These are phyloP conservation scores for Backusella macrospora DNA, from an alignment of 192 early-diverging fungal species.

Conservation along the genomic window DNA sequence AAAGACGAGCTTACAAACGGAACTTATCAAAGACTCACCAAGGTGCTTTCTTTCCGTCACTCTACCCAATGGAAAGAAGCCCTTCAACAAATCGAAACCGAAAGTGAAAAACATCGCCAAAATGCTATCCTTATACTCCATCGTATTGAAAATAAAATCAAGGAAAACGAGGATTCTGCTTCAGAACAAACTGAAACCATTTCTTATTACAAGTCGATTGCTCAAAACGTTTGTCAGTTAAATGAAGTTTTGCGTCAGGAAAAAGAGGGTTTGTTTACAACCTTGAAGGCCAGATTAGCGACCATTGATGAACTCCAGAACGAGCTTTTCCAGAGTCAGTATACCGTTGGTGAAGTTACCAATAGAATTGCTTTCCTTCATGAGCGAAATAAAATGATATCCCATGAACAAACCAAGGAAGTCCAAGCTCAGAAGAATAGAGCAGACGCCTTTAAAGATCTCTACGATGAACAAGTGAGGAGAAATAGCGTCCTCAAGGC, in stretches of 20 bases:
- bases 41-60: background rate
- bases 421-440: background rate
- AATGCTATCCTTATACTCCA: background rate
- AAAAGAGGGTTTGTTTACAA: background rate
- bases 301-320: conserved; percentile 1
- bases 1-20: background rate
- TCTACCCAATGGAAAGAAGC: background rate
- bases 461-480: background rate
- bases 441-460: background rate
- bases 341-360: background rate
- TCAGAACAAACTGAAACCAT: background rate
- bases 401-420: background rate
- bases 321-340: background rate
- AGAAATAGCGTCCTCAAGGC: background rate
- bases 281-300: background rate
- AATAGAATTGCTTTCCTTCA: background rate
- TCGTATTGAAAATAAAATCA: background rate
- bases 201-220: background rate
- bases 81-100: background rate
- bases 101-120: background rate
- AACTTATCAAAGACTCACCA: background rate
- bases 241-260: background rate
- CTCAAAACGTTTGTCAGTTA: background rate
- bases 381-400: background rate
- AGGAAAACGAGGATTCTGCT: background rate